These are phyloP conservation scores for Coniochaeta sp. DNA, from an alignment of 2,329 filamentous ascomycete species.

Conservation along the genomic window DNA sequence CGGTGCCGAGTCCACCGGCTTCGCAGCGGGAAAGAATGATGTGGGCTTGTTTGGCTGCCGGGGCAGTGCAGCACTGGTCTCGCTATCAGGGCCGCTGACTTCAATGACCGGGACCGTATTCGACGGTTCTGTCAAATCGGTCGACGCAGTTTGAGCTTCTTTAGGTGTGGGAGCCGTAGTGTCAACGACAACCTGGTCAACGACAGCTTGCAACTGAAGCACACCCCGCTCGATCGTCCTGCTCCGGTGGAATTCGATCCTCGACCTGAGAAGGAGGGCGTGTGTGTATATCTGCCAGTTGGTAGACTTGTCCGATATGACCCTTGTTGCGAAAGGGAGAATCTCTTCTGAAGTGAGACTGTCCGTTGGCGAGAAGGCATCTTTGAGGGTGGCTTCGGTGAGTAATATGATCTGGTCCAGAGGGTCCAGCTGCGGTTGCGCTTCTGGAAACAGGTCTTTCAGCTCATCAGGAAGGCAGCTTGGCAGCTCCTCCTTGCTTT, in stretches of 20 bases:
- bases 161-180: conserved; percentile 38
- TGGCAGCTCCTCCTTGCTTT: conserved; percentile 27
- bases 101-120: conserved; percentile 36
- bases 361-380: conserved; percentile 76
- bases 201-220: conserved; percentile 86
- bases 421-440: conserved; percentile 75
- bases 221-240: conserved; percentile 85
- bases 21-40: conserved; percentile 74
- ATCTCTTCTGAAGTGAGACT: conserved; percentile 90
- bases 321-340: conserved; percentile 80
- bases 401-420: conserved; percentile 88
- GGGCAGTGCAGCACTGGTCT: conserved; percentile 6
- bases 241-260: conserved; percentile 82
- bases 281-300: conserved; percentile 99
- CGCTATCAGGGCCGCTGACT: conserved; percentile 29
- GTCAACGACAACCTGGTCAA: conserved; percentile 90
- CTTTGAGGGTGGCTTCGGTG: conserved; percentile 80
- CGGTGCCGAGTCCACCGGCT: conserved; percentile 70
- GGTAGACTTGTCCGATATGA: conserved; percentile 79
- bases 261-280: conserved; percentile 78
- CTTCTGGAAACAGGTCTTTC: conserved; percentile 60
- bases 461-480: conserved; percentile 52
- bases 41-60: conserved; percentile 43
- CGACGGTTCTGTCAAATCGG: conserved; percentile 15
- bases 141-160: neutral